Conservation (phyloP, 441 rosid genomes). For the Pelargonium cotyledonis region DNA sequence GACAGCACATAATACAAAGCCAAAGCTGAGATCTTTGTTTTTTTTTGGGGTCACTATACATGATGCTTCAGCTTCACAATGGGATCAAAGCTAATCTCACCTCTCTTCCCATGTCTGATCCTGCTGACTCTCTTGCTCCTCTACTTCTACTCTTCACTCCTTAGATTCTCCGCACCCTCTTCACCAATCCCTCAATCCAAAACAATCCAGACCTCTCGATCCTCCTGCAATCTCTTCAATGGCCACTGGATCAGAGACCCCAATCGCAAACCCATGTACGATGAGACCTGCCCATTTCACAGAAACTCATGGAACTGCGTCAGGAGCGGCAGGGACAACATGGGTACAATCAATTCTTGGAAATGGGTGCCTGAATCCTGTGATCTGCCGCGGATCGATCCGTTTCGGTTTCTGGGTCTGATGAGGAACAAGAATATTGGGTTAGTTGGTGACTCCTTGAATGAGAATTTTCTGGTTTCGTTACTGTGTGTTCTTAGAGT, state of each 20-base stretch:
- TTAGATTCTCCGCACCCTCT: slow-evolving; percentile 24
- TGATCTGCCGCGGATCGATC: slow-evolving; percentile 50
- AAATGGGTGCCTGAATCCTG: slow-evolving; percentile 72
- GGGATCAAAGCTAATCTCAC: slow-evolving; percentile 50
- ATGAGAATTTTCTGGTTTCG: slow-evolving; percentile 78
- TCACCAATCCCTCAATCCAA: slow-evolving; percentile 18
- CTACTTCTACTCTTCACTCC: slow-evolving; percentile 29
- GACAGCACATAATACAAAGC: too few species aligned
- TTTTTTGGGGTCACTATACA: not conserved
- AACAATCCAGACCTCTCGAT: slow-evolving; percentile 16
- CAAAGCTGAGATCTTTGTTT: too few species aligned
- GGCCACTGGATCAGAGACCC: slow-evolving; percentile 60
- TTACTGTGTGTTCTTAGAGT: slow-evolving; percentile 68
- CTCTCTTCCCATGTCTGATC: slow-evolving; percentile 34
- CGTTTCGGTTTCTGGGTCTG: slow-evolving; percentile 41
- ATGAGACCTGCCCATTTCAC: slow-evolving; percentile 83
- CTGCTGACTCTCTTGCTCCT: slow-evolving; percentile 32
- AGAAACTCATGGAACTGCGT: slow-evolving; percentile 91
- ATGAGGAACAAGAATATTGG: slow-evolving; percentile 79
- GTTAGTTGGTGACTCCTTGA: slow-evolving; percentile 87
- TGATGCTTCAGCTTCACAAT: slow-evolving; percentile 23
- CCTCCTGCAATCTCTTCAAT: slow-evolving; percentile 57
- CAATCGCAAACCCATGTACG: slow-evolving; percentile 40
- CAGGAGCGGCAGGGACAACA: slow-evolving; percentile 55
- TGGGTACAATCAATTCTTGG: slow-evolving; percentile 76